Evolutionary conservation across 2,329 filamentous ascomycete genomes (phyloP).

Genomic region (Hypomyces rosellus): DNA sequence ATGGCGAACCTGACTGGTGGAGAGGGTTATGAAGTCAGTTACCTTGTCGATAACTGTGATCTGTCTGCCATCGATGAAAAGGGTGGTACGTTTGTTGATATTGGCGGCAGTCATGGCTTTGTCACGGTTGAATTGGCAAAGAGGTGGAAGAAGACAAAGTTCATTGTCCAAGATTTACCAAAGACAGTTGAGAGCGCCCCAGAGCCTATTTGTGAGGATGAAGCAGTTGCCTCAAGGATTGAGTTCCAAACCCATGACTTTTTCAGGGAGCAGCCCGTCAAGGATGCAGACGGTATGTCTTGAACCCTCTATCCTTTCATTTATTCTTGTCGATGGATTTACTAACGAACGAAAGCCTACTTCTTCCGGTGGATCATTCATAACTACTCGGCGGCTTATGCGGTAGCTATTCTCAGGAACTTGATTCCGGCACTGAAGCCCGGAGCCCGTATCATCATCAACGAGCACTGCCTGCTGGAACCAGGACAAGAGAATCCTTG

Average conservation of each 20-base stretch:
- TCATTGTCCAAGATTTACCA: conserved; percentile 50
- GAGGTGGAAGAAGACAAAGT: conserved; percentile 43
- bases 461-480: conserved; percentile 39
- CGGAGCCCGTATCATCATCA: conserved; percentile 42
- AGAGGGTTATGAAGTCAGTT: conserved; percentile 48
- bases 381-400: conserved; percentile 52
- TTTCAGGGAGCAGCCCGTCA: conserved; percentile 48
- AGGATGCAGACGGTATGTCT: conserved; percentile 44
- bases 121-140: conserved; percentile 49
- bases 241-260: conserved; percentile 48
- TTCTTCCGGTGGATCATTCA: conserved; percentile 56
- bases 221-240: conserved; percentile 33
- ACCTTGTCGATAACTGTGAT: conserved; percentile 50
- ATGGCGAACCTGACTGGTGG: conserved; percentile 50
- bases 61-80: conserved; percentile 40
- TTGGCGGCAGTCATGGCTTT: conserved; percentile 54
- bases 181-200: conserved; percentile 43
- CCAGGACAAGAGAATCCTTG: conserved; percentile 33
- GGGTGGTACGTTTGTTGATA: conserved; percentile 48
- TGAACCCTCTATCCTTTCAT: not conserved
- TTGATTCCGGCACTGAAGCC: conserved; percentile 50
- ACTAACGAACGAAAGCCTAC: conserved; percentile 35
- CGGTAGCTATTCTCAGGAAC: conserved; percentile 40
- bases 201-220: conserved; percentile 33
- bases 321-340: not conserved